A percentile compares a stretch with the other conserved stretches of the same genome.
Evolutionary conservation across 73 alveolate species (phyloP).

Genomic region (Paramecium sonneborni): DNA sequence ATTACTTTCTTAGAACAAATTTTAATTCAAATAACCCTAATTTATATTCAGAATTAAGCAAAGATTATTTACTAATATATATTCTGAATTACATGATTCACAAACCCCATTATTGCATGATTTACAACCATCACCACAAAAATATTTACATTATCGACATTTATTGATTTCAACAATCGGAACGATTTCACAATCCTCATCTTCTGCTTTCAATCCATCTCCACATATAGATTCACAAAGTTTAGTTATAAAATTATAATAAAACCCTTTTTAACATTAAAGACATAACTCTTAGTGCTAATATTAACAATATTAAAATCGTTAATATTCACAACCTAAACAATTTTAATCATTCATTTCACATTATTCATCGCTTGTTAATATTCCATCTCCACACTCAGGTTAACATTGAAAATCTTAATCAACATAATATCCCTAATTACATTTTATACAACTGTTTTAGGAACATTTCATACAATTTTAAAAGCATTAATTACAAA

Average conservation of each 20-base stretch:
- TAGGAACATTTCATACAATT: neutral
- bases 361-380: neutral
- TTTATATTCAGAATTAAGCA: neutral
- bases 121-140: neutral
- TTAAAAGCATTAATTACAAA: neutral
- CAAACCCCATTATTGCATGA: neutral
- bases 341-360: neutral
- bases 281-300: neutral
- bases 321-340: slow-evolving; percentile 45
- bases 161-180: neutral
- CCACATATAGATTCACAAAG: neutral
- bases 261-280: neutral
- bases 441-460: neutral
- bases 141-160: neutral
- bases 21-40: no score
- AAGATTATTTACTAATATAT: neutral
- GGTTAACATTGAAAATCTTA: neutral
- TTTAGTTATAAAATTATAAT: neutral
- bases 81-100: neutral
- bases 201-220: neutral
- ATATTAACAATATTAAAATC: neutral
- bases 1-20: neutral
- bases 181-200: neutral
- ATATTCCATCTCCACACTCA: neutral
- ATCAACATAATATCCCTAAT: neutral